Conservation (phyloP, 129 eudicot genomes). For the Chrysanthemum lavandulifolium region DNA sequence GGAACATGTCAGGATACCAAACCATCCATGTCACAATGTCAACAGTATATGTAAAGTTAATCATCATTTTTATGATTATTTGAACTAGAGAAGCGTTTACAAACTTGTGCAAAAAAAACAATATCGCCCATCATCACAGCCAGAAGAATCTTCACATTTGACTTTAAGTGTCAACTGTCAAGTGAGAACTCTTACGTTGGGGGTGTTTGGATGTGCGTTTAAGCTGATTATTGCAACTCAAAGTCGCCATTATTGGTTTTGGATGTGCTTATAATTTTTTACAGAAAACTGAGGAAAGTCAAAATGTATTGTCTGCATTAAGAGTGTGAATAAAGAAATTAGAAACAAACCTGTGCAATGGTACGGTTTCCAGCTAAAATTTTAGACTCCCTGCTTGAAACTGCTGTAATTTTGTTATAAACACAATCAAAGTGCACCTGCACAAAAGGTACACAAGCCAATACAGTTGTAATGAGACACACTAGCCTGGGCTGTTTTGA, state of each 20-base stretch:
- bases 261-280: neutral
- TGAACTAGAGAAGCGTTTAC: neutral
- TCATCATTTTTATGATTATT: no score
- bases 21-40: slow-evolving; percentile 13
- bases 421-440: slow-evolving; percentile 95
- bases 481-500: no score
- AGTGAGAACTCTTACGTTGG: no score
- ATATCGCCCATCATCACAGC: no score
- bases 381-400: slow-evolving; percentile 93
- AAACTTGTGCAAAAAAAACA: no score
- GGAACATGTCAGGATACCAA: slow-evolving; percentile 24
- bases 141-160: no score
- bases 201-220: no score
- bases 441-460: neutral
- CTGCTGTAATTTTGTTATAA: slow-evolving; percentile 85
- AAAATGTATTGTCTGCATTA: neutral
- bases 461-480: neutral
- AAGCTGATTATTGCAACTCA: neutral
- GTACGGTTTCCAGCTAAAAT: slow-evolving; percentile 95
- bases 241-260: neutral
- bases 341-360: slow-evolving; percentile 77
- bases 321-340: neutral
- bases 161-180: no score
- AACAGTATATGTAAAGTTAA: neutral
- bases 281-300: slow-evolving; percentile 3